Percentiles rank a stretch among this genome's conserved stretches.
These are phyloP conservation scores for Paramarasmius palmivorus DNA, from an alignment of 1,284 basidiomycete species.

Conservation along the genomic window DNA sequence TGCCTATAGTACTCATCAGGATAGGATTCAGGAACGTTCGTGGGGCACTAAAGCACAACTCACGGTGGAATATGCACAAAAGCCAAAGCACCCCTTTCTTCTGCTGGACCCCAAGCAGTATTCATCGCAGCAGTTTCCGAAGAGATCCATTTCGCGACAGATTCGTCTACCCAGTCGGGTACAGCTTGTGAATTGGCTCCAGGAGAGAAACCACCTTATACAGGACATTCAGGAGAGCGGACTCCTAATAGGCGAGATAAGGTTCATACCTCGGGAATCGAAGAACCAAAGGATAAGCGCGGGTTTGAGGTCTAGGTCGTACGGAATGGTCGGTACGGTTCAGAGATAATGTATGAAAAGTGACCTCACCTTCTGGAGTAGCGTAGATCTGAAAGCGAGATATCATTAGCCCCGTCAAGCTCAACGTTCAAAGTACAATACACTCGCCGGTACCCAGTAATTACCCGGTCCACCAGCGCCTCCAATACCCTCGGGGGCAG, in stretches of 20 bases:
- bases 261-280: slow-evolving; percentile 58
- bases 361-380: slow-evolving; percentile 26
- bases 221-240: background rate
- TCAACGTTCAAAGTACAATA: slow-evolving; percentile 8
- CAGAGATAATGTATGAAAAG: background rate
- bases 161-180: slow-evolving; percentile 67
- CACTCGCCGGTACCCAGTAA: slow-evolving; percentile 69
- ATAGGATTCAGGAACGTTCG: background rate
- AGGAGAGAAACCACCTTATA: slow-evolving; percentile 48
- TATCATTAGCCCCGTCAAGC: background rate
- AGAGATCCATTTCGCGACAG: slow-evolving; percentile 61
- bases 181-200: slow-evolving; percentile 43
- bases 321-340: slow-evolving; percentile 4
- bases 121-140: slow-evolving; percentile 54
- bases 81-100: slow-evolving; percentile 52
- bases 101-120: slow-evolving; percentile 54
- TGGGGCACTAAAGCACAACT: slow-evolving; percentile 17
- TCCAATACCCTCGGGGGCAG: slow-evolving; percentile 57
- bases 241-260: background rate
- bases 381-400: slow-evolving; percentile 31
- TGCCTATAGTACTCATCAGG: slow-evolving; percentile 36
- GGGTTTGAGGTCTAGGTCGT: slow-evolving; percentile 43
- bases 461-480: slow-evolving; percentile 62
- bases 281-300: slow-evolving; percentile 69
- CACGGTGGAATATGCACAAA: slow-evolving; percentile 75